A percentile compares a stretch with the other conserved stretches of the same genome.
These are phyloP conservation scores for Chenopodium formosanum DNA, from an alignment of 148 eudicot genomes.

Conservation along the genomic window DNA sequence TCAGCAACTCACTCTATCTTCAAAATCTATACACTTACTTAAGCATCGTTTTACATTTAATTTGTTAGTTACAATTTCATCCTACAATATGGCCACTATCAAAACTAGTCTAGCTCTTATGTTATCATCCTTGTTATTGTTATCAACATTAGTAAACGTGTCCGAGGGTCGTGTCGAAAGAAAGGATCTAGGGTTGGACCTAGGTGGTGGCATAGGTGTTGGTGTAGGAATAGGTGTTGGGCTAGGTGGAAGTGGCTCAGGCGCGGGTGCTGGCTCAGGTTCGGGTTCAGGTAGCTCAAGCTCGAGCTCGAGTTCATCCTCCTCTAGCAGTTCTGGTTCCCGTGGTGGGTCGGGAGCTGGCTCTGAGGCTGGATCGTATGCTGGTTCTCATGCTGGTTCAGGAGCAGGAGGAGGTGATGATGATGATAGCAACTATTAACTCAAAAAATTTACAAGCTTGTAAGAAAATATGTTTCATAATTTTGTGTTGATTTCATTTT, in stretches of 20 bases:
- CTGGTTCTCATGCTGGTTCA: slow-evolving; percentile 38
- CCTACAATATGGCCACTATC: background rate
- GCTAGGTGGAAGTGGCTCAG: slow-evolving; percentile 26
- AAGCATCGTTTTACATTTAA: background rate
- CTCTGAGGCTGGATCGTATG: slow-evolving; percentile 56
- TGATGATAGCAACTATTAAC: background rate
- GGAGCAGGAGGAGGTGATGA: slow-evolving; percentile 27
- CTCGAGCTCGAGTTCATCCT: slow-evolving; percentile 30
- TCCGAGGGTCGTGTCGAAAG: background rate
- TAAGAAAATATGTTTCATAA: background rate
- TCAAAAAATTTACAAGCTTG: background rate
- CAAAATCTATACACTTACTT: too few relatives aligned
- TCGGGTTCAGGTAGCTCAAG: slow-evolving; percentile 26
- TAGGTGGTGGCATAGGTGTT: slow-evolving; percentile 44
- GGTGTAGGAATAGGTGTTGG: slow-evolving; percentile 44
- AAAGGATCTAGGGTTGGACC: slow-evolving; percentile 55
- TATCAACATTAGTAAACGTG: background rate
- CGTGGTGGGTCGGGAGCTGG: slow-evolving; percentile 51
- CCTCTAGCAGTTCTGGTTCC: slow-evolving; percentile 32
- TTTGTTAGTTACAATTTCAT: too few relatives aligned
- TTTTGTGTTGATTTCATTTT: background rate
- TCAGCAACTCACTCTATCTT: background rate
- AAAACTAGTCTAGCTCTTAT: background rate
- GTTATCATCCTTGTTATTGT: background rate
- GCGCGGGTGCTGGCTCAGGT: slow-evolving; percentile 37